Base-by-base conservation (phyloP, 2,329 filamentous ascomycete species). In the Aspergillus uvarum region DNA sequence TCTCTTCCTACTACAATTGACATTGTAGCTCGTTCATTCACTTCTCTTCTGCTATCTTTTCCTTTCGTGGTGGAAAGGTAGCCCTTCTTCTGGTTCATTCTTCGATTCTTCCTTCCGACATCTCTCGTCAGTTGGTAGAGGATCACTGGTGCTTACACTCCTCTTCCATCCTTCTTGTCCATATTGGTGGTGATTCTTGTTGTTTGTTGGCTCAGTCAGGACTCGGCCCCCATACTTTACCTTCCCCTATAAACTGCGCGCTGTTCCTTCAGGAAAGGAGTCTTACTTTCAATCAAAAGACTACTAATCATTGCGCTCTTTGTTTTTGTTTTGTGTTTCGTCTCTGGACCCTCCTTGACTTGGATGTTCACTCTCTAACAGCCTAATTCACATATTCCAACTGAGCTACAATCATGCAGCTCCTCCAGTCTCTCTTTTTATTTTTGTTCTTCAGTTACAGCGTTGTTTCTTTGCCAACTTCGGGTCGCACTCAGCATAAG, bases 401-500 rank as follows among this genome's bases (percentile, higher is more conserved):
- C 31, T 44, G 44, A 51, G 29, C 31, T 26, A 38, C 52, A 65
- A 66, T 54, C 42, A 75, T 75, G 71, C 67, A 69, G 62, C 56
- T 71, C 42, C 38, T 69, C 50, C 63, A 68, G 50, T 73, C 68
- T 14, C 57, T 76, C 55, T 44, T 70, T 31, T 50, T 72, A 4
- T 62, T 68, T 12, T 58, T 74, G 48, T 70, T 73, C 54, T 59
- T 80, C 58, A 67, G 72, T 49, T 69, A 69, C 26, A 62, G 70
- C 19, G 72, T 65, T 54, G 65, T 78, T 31, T 70, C 75, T 31
- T 70, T 67, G 12, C 77, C 78, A 10, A 69, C 72, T 26, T 60
- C 62, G 31, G 44, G 59, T 42, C 59, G 29, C 8, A 56, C 63
- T 31, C 64, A 66, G 31, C 65, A 60, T 16, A 67, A 72, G 64